These are phyloP conservation scores for Barnettozyma populi DNA, from an alignment of 805 yeast genomes.

Conservation along the genomic window DNA sequence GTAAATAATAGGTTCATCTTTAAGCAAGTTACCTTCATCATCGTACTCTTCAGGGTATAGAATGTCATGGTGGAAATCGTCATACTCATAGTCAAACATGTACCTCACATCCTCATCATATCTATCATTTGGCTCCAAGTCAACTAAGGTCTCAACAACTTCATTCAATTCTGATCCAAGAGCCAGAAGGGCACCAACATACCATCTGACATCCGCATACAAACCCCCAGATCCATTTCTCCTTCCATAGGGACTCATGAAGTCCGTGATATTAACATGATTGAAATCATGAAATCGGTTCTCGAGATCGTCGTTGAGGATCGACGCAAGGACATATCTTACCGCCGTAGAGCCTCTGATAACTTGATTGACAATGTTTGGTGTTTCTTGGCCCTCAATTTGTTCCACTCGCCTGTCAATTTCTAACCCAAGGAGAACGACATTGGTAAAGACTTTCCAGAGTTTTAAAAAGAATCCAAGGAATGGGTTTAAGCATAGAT, in stretches of 20 bases:
- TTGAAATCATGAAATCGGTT: constrained; percentile 47
- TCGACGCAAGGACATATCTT: constrained; percentile 54
- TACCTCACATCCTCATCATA: constrained; percentile 65
- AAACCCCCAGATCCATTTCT: constrained; percentile 55
- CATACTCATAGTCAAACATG: constrained; percentile 53
- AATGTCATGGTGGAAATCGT: constrained; percentile 33
- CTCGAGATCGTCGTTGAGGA: constrained; percentile 45
- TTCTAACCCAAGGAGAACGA: constrained; percentile 55
- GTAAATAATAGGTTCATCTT: constrained; percentile 18
- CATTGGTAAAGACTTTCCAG: constrained; percentile 64
- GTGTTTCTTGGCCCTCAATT: constrained; percentile 28
- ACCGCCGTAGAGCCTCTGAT: constrained; percentile 62
- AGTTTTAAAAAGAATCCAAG: constrained; percentile 47
- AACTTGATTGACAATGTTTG: constrained; percentile 41
- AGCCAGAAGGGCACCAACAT: constrained; percentile 50
- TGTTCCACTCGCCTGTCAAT: constrained; percentile 48
- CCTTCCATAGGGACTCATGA: constrained; percentile 64
- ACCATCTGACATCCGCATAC: constrained; percentile 50
- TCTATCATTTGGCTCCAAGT: constrained; percentile 54
- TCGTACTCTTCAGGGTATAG: constrained; percentile 23
- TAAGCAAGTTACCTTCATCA: constrained; percentile 7
- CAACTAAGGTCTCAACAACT: constrained; percentile 48
- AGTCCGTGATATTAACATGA: constrained; percentile 53
- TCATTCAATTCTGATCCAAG: constrained; percentile 42
- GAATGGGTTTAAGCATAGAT: constrained; percentile 56